phyloP scores from a whole-genome alignment of 306 rosid species.

The Cucurbita argyrosperma region DNA sequence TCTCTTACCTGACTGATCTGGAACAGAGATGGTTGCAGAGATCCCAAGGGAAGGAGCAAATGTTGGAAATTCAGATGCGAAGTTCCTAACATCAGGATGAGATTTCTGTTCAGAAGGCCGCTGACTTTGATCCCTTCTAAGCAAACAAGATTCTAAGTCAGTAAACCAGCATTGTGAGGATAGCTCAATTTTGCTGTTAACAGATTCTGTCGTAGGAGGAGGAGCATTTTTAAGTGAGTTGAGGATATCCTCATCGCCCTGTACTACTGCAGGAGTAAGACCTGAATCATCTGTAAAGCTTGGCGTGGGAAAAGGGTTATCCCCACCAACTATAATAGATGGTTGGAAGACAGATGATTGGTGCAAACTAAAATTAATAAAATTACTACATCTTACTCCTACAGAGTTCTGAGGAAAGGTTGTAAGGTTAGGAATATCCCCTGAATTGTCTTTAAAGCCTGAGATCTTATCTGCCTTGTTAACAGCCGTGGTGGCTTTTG shows the following conservation, averaged over 20 bases:
- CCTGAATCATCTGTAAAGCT: neutral
- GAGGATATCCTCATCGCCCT: neutral
- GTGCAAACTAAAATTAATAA: neutral
- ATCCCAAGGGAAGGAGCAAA: neutral
- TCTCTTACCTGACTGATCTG: neutral
- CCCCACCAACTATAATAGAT: neutral
- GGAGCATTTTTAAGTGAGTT: neutral
- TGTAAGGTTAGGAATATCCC: neutral
- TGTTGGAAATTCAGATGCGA: neutral
- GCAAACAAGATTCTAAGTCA: neutral
- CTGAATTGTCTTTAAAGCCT: neutral
- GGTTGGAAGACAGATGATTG: neutral
- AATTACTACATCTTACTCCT: neutral
- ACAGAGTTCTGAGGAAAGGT: neutral
- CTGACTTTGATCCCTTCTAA: neutral
- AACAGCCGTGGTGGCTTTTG: neutral
- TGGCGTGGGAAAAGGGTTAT: neutral
- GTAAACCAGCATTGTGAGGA: neutral
- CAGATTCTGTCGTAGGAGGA: neutral
- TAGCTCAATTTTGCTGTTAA: neutral
- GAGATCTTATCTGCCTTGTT: neutral
- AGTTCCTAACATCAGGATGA: neutral
- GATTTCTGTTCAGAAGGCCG: neutral
- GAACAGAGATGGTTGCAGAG: neutral
- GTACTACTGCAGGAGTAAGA: neutral